phyloP scores from a whole-genome alignment of 768 basidiomycete species.

The Trametes coccinea region DNA sequence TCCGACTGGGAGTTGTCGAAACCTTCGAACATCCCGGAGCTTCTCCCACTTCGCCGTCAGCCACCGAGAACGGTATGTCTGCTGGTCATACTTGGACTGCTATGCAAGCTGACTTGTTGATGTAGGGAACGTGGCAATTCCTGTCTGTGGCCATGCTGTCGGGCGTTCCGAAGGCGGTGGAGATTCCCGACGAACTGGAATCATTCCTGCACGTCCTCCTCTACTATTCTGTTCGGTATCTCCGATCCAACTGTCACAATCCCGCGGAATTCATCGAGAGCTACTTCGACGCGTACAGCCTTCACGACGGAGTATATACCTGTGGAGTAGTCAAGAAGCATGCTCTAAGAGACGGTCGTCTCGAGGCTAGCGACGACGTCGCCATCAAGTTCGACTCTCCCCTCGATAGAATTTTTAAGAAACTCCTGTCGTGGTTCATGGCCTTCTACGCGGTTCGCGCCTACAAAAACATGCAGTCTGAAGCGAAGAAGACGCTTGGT shows the following conservation, averaged over 20 bases:
- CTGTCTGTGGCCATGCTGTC: constrained; percentile 7
- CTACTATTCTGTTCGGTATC: constrained; percentile 3
- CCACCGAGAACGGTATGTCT: constrained; percentile 4
- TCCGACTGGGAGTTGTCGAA: constrained; percentile 13
- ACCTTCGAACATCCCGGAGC: background rate
- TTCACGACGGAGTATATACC: background rate
- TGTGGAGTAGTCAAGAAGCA: constrained; percentile 3
- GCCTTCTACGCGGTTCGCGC: background rate
- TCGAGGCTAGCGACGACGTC: background rate
- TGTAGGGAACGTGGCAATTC: constrained; percentile 24
- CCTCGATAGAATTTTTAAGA: background rate
- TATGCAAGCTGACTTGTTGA: background rate
- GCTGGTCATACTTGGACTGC: background rate
- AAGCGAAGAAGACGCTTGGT: background rate
- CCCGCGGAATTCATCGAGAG: background rate
- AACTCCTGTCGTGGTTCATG: background rate
- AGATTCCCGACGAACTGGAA: constrained; percentile 21
- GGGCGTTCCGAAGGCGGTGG: background rate
- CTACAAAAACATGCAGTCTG: background rate
- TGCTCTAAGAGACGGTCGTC: background rate
- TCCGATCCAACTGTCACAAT: background rate
- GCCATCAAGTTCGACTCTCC: background rate
- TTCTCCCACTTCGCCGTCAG: background rate
- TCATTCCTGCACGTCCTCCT: constrained; percentile 20
- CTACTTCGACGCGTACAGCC: background rate